Conservation (phyloP, 176 grass and related monocot genomes). For the Luzula sylvatica region DNA sequence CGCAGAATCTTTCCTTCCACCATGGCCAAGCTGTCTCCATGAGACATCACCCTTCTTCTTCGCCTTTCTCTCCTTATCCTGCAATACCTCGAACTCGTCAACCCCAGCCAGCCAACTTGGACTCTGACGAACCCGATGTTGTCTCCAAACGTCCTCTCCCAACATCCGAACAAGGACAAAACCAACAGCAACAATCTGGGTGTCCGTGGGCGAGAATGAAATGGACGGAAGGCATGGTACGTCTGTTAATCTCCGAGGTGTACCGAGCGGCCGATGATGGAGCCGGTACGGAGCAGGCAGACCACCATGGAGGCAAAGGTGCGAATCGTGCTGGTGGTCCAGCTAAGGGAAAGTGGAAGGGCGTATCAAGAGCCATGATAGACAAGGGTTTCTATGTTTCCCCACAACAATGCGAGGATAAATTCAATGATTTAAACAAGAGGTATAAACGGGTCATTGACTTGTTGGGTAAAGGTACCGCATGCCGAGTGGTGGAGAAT, state of each 20-base stretch:
- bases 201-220: constrained; percentile 93
- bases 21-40: neutral
- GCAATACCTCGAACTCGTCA: neutral
- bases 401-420: constrained; percentile 98
- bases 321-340: neutral
- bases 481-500: constrained; percentile 79
- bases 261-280: constrained; percentile 65
- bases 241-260: constrained; percentile 68
- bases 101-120: neutral
- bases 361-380: constrained; percentile 71
- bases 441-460: constrained; percentile 84
- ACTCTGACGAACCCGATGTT: constrained; percentile 6
- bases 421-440: constrained; percentile 99
- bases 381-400: constrained; percentile 65
- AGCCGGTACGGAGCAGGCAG: neutral
- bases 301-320: constrained; percentile 9
- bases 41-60: neutral
- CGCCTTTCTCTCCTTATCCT: constrained; percentile 6
- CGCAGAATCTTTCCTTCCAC: constrained; percentile 15
- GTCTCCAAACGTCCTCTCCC: neutral
- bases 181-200: constrained; percentile 2
- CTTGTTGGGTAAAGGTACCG: constrained; percentile 70
- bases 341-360: constrained; percentile 97
- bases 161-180: neutral
- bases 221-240: constrained; percentile 88